phyloP scores from a whole-genome alignment of 2,329 filamentous ascomycete genomes.

The Drechslera avenae region DNA sequence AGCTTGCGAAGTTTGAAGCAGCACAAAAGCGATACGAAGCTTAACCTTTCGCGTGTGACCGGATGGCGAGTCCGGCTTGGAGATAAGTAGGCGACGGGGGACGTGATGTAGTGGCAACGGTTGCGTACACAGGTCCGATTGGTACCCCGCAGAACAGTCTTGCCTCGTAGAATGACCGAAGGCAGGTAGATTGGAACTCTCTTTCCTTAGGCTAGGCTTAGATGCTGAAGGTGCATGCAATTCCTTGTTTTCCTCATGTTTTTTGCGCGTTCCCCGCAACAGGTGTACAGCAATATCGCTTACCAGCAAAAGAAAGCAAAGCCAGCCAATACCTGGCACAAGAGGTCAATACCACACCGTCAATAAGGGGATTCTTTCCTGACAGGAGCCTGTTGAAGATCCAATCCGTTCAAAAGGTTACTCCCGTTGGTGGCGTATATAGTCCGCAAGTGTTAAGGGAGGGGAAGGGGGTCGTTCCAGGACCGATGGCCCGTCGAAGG shows the following conservation, averaged over 20 bases:
- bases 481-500: constrained; percentile 2
- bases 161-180: constrained; percentile 9
- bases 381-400: constrained; percentile 6
- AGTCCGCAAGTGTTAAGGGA: neutral
- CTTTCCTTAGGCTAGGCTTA: constrained; percentile 8
- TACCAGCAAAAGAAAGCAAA: constrained; percentile 5
- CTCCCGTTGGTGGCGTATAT: constrained; percentile 11
- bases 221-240: neutral
- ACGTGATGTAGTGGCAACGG: constrained; percentile 4
- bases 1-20: neutral
- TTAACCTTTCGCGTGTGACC: neutral
- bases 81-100: constrained; percentile 1
- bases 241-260: constrained; percentile 4
- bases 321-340: neutral
- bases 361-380: neutral
- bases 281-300: constrained; percentile 7
- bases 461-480: neutral
- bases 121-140: constrained; percentile 2
- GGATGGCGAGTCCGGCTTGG: neutral
- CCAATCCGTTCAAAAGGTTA: neutral
- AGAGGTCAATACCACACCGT: neutral
- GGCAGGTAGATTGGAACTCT: constrained; percentile 15
- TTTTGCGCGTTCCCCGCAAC: constrained; percentile 1
- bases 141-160: constrained; percentile 10
- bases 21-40: neutral